phyloP scores from a whole-genome alignment of 495 filamentous ascomycete species.

The Penicillium malachiteum region DNA sequence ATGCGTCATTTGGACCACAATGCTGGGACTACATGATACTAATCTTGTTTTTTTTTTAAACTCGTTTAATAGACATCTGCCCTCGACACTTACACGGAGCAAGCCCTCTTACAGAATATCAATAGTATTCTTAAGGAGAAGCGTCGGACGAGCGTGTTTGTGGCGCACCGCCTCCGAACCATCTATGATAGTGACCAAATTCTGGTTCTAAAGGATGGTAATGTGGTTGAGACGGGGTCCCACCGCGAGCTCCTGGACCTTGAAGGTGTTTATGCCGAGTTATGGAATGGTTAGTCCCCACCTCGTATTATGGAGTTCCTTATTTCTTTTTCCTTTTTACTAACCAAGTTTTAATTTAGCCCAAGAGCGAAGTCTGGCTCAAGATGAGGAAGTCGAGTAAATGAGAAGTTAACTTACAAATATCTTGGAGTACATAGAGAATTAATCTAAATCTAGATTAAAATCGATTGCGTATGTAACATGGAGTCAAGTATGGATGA shows the following conservation, averaged over 20 bases:
- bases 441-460: no score
- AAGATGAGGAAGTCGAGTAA: no score
- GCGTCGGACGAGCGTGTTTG: slow-evolving; percentile 84
- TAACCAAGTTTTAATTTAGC: no score
- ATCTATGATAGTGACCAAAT: slow-evolving; percentile 95
- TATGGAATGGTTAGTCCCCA: slow-evolving; percentile 75
- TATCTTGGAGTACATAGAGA: no score
- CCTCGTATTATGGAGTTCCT: no score
- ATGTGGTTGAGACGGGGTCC: slow-evolving; percentile 81
- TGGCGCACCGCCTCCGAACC: slow-evolving; percentile 87
- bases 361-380: no score
- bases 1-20: background rate
- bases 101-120: slow-evolving; percentile 87
- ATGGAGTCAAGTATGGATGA: no score
- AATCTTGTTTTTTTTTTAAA: background rate
- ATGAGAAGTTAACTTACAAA: no score
- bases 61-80: slow-evolving; percentile 66
- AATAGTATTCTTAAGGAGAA: slow-evolving; percentile 91
- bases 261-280: slow-evolving; percentile 78
- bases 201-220: slow-evolving; percentile 82
- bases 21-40: background rate
- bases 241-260: slow-evolving; percentile 79
- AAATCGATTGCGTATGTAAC: no score
- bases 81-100: slow-evolving; percentile 93
- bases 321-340: no score